These are phyloP conservation scores for Gryganskiella cystojenkinii DNA, from an alignment of 192 early-diverging fungal species.

Conservation along the genomic window DNA sequence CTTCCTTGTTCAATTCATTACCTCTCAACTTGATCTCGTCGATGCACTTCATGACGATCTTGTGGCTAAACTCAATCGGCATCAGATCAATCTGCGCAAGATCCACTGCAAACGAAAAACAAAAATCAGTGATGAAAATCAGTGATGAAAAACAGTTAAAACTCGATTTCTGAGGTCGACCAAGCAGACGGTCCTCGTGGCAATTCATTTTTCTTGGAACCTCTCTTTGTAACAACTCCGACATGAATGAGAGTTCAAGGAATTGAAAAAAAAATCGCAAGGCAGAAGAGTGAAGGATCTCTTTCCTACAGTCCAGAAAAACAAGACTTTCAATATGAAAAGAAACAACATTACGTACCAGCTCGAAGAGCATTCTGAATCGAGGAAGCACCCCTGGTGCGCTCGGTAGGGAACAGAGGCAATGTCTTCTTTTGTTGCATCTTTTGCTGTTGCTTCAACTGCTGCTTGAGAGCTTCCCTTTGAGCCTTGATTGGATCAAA, in stretches of 20 bases:
- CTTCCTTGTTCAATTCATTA: constrained; percentile 15
- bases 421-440: constrained; percentile 16
- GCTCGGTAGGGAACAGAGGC: constrained; percentile 34
- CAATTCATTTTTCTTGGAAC: too few relatives aligned
- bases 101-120: constrained; percentile 15
- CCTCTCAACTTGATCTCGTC: constrained; percentile 46
- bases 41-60: constrained; percentile 41
- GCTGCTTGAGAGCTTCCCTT: constrained; percentile 8
- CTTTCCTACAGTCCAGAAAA: too few relatives aligned
- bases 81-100: constrained; percentile 33
- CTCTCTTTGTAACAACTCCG: too few relatives aligned
- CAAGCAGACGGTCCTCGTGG: too few relatives aligned
- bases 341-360: constrained; percentile 27
- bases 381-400: constrained; percentile 25
- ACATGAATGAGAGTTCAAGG: too few relatives aligned
- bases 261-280: too few relatives aligned
- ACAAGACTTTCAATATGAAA: background rate
- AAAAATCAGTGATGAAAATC: too few relatives aligned
- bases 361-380: constrained; percentile 24
- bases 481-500: constrained; percentile 3
- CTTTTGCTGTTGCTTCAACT: constrained; percentile 23
- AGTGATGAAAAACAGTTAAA: too few relatives aligned
- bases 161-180: too few relatives aligned
- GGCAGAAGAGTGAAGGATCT: too few relatives aligned
- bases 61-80: constrained; percentile 43